These are phyloP conservation scores for Candida railenensis DNA, from an alignment of 805 yeast species.

Conservation along the genomic window DNA sequence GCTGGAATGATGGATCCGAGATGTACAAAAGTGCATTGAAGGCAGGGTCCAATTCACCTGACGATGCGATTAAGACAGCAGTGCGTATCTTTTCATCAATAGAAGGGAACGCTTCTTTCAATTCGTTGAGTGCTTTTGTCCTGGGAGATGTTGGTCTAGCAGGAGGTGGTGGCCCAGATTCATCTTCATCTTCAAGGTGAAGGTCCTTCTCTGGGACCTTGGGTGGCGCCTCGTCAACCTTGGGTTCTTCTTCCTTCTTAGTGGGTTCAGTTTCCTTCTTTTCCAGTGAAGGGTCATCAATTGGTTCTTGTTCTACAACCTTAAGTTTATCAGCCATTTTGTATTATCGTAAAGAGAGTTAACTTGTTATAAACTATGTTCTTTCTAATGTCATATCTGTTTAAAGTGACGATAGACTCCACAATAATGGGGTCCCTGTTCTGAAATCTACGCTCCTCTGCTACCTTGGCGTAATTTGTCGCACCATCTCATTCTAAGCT, in stretches of 20 bases:
- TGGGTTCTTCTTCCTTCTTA: slow-evolving; percentile 3
- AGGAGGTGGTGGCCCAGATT: slow-evolving; percentile 36
- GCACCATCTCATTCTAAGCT: background rate
- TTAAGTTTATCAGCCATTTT: slow-evolving; percentile 21
- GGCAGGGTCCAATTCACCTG: slow-evolving; percentile 78
- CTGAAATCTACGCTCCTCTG: background rate
- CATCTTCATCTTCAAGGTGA: slow-evolving; percentile 12
- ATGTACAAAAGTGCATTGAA: slow-evolving; percentile 82
- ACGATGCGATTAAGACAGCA: slow-evolving; percentile 83
- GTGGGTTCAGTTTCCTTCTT: background rate
- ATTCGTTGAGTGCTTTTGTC: slow-evolving; percentile 52
- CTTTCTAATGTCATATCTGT: slow-evolving; percentile 11
- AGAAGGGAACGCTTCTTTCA: slow-evolving; percentile 84
- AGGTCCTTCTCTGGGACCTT: slow-evolving; percentile 2
- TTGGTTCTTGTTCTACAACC: slow-evolving; percentile 35
- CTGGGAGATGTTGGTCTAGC: slow-evolving; percentile 64
- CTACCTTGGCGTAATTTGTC: background rate
- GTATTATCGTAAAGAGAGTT: background rate
- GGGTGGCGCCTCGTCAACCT: slow-evolving; percentile 2
- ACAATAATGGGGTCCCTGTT: background rate
- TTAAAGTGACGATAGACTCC: background rate
- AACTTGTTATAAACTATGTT: background rate
- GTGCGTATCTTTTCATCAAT: slow-evolving; percentile 68
- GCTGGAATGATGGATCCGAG: slow-evolving; percentile 65
- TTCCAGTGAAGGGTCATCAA: slow-evolving; percentile 8